These are phyloP conservation scores for Apiospora malaysiana DNA, from an alignment of 2,329 filamentous ascomycete genomes.

Conservation along the genomic window DNA sequence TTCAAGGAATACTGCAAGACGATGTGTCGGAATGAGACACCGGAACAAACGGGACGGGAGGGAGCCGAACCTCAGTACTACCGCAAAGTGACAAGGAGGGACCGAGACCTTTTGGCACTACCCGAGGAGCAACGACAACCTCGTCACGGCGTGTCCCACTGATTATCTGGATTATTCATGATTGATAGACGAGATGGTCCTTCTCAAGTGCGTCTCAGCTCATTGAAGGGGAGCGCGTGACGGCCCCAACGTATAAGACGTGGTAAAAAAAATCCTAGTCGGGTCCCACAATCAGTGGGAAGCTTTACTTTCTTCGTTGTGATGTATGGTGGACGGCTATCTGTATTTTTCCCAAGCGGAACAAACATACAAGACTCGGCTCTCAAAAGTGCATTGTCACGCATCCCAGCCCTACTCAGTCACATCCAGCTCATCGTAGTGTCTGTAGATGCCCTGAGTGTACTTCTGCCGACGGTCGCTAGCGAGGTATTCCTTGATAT, in stretches of 20 bases:
- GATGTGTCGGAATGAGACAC: background rate
- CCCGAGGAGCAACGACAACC: background rate
- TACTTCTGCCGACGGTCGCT: constrained; percentile 70
- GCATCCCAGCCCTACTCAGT: background rate
- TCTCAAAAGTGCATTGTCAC: background rate
- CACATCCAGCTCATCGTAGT: constrained; percentile 75
- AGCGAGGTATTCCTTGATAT: constrained; percentile 70
- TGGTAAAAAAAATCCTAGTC: no score
- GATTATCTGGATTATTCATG: background rate
- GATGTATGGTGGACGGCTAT: no score
- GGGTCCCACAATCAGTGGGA: no score
- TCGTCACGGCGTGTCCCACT: background rate
- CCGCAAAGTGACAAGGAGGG: background rate
- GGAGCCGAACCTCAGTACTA: background rate
- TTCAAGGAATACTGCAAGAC: background rate
- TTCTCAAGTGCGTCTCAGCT: no score
- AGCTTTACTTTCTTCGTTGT: no score
- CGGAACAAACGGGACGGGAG: background rate
- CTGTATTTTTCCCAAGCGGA: no score
- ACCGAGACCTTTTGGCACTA: background rate
- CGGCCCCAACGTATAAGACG: no score
- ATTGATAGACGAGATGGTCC: no score
- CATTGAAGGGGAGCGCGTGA: no score
- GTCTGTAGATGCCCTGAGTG: constrained; percentile 69
- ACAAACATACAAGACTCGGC: no score